A percentile compares a stretch with the other conserved stretches of the same genome.
phyloP scores from a whole-genome alignment of 495 filamentous ascomycete species.

The Bacidia gigantensis region DNA sequence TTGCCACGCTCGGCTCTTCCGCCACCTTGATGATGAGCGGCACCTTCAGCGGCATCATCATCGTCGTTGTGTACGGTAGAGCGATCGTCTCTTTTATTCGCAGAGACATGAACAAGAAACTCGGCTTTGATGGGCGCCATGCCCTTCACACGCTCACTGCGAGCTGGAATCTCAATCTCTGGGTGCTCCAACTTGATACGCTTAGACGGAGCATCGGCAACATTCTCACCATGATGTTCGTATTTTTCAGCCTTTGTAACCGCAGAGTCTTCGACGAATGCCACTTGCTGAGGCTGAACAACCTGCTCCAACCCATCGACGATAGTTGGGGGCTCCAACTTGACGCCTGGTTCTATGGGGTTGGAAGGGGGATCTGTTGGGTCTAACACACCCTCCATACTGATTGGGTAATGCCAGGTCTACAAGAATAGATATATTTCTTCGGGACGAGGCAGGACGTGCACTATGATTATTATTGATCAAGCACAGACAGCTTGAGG shows the following conservation, averaged over 20 bases:
- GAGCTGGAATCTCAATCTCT: conserved; percentile 19
- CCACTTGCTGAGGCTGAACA: conserved; percentile 16
- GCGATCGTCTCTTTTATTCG: conserved; percentile 8
- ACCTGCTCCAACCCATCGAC: conserved; percentile 4
- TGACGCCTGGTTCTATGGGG: conserved; percentile 12
- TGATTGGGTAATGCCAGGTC: conserved; percentile 1
- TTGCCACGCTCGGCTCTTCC: conserved; percentile 38
- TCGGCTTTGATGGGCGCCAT: conserved; percentile 75
- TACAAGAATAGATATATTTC: background rate
- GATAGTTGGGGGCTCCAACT: conserved; percentile 1
- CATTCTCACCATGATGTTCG: conserved; percentile 17
- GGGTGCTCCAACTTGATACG: conserved; percentile 37
- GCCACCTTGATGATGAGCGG: conserved; percentile 29
- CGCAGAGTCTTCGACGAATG: conserved; percentile 20
- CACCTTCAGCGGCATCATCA: conserved; percentile 62
- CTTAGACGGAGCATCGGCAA: conserved; percentile 43
- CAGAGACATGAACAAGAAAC: conserved; percentile 42
- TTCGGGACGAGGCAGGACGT: too few relatives aligned
- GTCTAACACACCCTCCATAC: background rate
- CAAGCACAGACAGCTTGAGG: too few relatives aligned
- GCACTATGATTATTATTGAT: too few relatives aligned
- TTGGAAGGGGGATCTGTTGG: conserved; percentile 6
- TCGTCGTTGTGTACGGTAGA: conserved; percentile 18
- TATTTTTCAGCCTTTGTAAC: conserved; percentile 23
- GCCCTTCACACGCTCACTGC: conserved; percentile 43